A percentile compares a stretch with the other conserved stretches of the same genome.
Conservation (phyloP, 2,329 filamentous ascomycete species). For the Cadophora luteo-olivacea region DNA sequence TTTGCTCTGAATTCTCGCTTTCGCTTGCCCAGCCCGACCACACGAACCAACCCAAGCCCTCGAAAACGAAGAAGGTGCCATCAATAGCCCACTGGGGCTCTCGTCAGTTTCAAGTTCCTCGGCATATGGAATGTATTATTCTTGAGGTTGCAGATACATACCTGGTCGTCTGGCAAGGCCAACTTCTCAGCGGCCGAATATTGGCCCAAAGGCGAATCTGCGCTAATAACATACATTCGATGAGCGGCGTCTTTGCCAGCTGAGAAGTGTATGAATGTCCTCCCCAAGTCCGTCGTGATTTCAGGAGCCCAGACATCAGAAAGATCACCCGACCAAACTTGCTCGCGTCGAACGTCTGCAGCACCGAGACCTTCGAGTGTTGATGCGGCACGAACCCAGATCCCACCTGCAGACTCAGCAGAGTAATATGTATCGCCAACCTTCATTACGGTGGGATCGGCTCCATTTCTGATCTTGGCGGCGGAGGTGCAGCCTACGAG, state of each 20-base stretch:
- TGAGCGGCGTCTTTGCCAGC: slow-evolving; percentile 18
- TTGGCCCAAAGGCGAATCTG: slow-evolving; percentile 15
- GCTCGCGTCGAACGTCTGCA: slow-evolving; percentile 11
- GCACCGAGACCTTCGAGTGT: slow-evolving; percentile 20
- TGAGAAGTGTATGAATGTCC: slow-evolving; percentile 18
- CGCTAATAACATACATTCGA: slow-evolving; percentile 17
- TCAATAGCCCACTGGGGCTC: slow-evolving; percentile 1
- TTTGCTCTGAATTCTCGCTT: slow-evolving; percentile 10
- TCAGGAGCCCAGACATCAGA: slow-evolving; percentile 16
- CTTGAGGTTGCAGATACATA: no score
- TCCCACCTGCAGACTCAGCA: slow-evolving; percentile 17
- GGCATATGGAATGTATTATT: no score
- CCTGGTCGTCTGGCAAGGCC: slow-evolving; percentile 13
- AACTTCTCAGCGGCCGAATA: slow-evolving; percentile 11
- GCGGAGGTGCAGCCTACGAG: slow-evolving; percentile 9
- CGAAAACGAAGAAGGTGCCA: slow-evolving; percentile 8
- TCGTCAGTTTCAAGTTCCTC: not conserved
- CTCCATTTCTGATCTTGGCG: slow-evolving; percentile 11
- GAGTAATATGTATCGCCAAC: slow-evolving; percentile 15
- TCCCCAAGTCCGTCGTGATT: slow-evolving; percentile 14
- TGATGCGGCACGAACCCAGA: slow-evolving; percentile 19
- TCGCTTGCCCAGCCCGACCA: slow-evolving; percentile 12
- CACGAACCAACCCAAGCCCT: slow-evolving; percentile 6
- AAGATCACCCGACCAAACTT: slow-evolving; percentile 8
- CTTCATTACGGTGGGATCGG: slow-evolving; percentile 16